Conservation (phyloP, 208 protist genomes). For the Blastocrithidia nonstop region DNA sequence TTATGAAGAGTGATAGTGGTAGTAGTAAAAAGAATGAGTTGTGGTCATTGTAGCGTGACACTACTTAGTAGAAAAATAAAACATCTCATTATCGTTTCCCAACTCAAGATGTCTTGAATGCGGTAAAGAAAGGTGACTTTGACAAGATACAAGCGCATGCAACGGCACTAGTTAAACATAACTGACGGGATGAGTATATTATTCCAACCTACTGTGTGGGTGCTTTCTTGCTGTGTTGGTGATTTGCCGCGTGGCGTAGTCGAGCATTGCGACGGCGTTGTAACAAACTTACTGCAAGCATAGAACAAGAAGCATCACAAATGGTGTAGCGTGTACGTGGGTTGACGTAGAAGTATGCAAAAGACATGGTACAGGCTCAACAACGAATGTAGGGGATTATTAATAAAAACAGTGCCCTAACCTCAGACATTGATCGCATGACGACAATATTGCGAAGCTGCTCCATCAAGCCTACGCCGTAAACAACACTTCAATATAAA, state of each 20-base stretch:
- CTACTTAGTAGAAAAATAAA: too few species aligned
- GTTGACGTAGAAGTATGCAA: slow-evolving; percentile 41
- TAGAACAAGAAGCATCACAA: slow-evolving; percentile 41
- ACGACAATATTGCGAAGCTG: slow-evolving; percentile 56
- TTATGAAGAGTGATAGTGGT: too few species aligned
- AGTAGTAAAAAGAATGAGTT: too few species aligned
- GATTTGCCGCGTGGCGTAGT: slow-evolving; percentile 41
- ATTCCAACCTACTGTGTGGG: slow-evolving; percentile 33
- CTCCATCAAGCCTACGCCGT: too few species aligned
- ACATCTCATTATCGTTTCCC: too few species aligned
- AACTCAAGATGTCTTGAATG: slow-evolving; percentile 31
- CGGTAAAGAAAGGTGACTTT: slow-evolving; percentile 49
- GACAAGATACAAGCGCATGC: slow-evolving; percentile 39
- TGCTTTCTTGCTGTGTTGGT: slow-evolving; percentile 49
- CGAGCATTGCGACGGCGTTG: slow-evolving; percentile 45
- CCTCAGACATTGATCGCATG: slow-evolving; percentile 67
- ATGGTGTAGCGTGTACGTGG: slow-evolving; percentile 27
- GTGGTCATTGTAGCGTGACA: too few species aligned
- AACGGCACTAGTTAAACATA: slow-evolving; percentile 33
- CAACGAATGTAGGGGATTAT: slow-evolving; percentile 60
- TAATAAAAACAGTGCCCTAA: slow-evolving; percentile 69
- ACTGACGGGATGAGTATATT: slow-evolving; percentile 57
- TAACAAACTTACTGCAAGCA: slow-evolving; percentile 14
- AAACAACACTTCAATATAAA: too few species aligned
- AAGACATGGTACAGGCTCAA: slow-evolving; percentile 36